A percentile compares a stretch with the other conserved stretches of the same genome.
phyloP scores from a whole-genome alignment of 1,284 basidiomycete genomes.

The Cutaneotrichosporon sp. region DNA sequence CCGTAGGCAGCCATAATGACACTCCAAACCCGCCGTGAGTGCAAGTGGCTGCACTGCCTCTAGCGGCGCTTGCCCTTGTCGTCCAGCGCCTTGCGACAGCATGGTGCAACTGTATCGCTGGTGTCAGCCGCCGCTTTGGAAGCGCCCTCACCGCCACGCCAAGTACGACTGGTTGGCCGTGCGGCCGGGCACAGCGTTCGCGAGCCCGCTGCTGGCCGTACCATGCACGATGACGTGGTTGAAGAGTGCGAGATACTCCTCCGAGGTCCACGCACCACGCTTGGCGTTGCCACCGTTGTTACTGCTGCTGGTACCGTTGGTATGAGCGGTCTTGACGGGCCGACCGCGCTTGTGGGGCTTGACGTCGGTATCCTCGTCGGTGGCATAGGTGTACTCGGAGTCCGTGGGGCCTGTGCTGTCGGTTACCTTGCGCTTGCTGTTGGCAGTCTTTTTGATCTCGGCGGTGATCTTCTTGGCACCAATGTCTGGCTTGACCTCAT shows the following conservation, averaged over 20 bases:
- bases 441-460: no score
- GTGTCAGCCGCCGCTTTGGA: neutral
- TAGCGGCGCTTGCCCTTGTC: neutral
- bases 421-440: neutral
- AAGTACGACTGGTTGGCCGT: slow-evolving; percentile 7
- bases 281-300: neutral
- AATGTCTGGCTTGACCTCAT: no score
- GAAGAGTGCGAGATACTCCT: slow-evolving; percentile 9
- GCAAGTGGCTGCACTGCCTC: neutral
- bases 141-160: slow-evolving; percentile 10
- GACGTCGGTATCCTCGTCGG: neutral
- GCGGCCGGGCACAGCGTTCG: slow-evolving; percentile 6
- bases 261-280: slow-evolving; percentile 3
- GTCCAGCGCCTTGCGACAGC: neutral
- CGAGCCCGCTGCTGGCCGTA: neutral
- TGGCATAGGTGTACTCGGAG: neutral
- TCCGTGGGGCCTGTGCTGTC: no score
- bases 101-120: neutral
- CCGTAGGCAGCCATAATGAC: no score
- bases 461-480: no score
- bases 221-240: slow-evolving; percentile 1
- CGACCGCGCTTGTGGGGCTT: slow-evolving; percentile 1
- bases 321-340: no score
- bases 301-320: neutral
- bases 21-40: neutral